A percentile compares a stretch with the other conserved stretches of the same genome.
These are phyloP conservation scores for Annulohypoxylon nitens DNA, from an alignment of 495 filamentous ascomycete species.

Conservation along the genomic window DNA sequence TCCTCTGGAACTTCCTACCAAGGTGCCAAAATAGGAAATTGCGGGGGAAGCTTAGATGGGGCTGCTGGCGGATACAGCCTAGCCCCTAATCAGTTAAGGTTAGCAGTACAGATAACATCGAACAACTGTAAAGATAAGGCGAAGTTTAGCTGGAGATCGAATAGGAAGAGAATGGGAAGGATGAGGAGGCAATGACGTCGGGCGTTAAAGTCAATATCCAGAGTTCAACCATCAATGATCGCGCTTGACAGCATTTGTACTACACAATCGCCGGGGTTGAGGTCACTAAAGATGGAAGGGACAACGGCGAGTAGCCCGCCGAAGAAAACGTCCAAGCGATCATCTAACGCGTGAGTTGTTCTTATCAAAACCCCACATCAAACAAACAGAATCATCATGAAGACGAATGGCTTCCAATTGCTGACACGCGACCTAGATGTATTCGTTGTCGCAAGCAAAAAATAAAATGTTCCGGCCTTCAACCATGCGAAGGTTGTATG, in stretches of 20 bases:
- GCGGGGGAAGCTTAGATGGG: conserved; percentile 4
- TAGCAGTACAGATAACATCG: conserved; percentile 5
- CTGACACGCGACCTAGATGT: background rate
- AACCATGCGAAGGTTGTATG: conserved; percentile 2
- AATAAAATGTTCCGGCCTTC: background rate
- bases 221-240: background rate
- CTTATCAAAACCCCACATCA: conserved; percentile 4
- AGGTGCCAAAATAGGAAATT: background rate
- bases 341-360: background rate
- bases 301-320: background rate
- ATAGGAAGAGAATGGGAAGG: background rate
- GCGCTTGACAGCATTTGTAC: background rate
- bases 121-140: conserved; percentile 7
- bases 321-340: background rate
- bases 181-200: background rate
- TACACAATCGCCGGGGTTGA: background rate
- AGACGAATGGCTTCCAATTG: background rate
- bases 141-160: background rate
- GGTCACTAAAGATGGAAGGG: background rate
- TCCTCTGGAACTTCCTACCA: background rate
- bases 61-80: background rate
- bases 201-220: background rate
- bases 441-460: background rate
- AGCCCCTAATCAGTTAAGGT: conserved; percentile 1
- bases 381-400: too few relatives aligned